Evolutionary conservation across 495 filamentous ascomycete genomes (phyloP).

Genomic region (Daldinia concentrica): DNA sequence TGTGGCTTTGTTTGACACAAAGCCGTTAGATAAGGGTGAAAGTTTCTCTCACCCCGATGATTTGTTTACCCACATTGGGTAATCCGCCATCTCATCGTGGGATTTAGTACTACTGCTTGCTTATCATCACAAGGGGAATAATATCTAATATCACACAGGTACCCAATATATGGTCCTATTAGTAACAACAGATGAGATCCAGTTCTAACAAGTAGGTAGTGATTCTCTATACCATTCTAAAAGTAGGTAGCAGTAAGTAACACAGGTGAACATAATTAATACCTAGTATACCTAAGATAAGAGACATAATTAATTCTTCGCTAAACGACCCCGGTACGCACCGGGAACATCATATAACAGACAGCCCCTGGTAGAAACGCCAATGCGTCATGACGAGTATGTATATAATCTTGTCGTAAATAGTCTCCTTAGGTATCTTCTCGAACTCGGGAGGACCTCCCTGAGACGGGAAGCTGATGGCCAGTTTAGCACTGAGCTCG

Average conservation of each 20-base stretch:
- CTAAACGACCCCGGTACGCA: background rate
- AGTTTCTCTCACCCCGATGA: background rate
- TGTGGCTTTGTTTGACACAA: background rate
- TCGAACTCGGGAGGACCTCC: constrained; percentile 12
- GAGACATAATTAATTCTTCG: constrained; percentile 2
- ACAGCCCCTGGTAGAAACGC: constrained; percentile 10
- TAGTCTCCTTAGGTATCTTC: background rate
- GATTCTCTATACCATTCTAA: background rate
- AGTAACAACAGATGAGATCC: background rate
- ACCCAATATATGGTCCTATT: background rate
- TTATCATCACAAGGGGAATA: background rate
- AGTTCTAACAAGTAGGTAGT: background rate
- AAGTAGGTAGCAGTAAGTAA: background rate
- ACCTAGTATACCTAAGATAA: background rate
- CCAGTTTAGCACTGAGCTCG: background rate
- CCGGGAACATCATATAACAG: background rate
- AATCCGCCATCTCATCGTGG: background rate
- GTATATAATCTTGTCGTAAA: constrained; percentile 25
- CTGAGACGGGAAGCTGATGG: background rate
- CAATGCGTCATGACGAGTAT: constrained; percentile 33
- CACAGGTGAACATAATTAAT: background rate
- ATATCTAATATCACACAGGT: background rate
- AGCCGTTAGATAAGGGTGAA: background rate
- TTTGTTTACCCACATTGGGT: no score
- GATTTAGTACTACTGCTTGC: background rate